These are phyloP conservation scores for Liquidambar formosana DNA, from an alignment of 164 flowering plant species.

Conservation along the genomic window DNA sequence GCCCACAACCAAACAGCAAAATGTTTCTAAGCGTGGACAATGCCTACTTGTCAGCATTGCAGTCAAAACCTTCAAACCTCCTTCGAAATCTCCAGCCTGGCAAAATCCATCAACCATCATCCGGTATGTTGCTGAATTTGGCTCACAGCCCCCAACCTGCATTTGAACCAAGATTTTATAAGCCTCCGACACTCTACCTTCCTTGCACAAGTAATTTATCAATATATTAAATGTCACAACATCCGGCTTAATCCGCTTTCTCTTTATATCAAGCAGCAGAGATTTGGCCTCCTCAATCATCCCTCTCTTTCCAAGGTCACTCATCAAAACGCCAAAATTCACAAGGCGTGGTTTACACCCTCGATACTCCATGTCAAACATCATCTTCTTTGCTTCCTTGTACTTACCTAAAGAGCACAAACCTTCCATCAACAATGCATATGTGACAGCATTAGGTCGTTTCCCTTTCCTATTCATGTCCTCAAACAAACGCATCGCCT, in stretches of 20 bases:
- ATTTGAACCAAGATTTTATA: constrained; percentile 71
- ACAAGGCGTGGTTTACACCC: constrained; percentile 63
- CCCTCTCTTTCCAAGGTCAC: constrained; percentile 70
- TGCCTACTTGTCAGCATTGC: constrained; percentile 65
- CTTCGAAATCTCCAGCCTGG: constrained; percentile 53
- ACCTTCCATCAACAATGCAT: constrained; percentile 81
- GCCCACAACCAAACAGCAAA: constrained; percentile 54
- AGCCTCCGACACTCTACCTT: constrained; percentile 57
- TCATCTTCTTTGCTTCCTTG: constrained; percentile 72
- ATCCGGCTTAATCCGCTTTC: constrained; percentile 66
- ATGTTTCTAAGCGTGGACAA: constrained; percentile 59
- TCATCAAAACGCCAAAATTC: constrained; percentile 84
- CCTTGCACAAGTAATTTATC: constrained; percentile 62
- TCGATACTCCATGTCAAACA: constrained; percentile 94
- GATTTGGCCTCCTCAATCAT: constrained; percentile 64
- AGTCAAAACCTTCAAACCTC: constrained; percentile 60
- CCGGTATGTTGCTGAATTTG: constrained; percentile 75
- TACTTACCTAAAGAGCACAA: constrained; percentile 55
- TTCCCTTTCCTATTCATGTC: constrained; percentile 64
- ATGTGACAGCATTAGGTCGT: constrained; percentile 64
- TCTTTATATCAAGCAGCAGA: constrained; percentile 75
- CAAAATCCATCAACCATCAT: constrained; percentile 90
- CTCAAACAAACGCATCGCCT: constrained; percentile 49
- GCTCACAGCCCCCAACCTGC: constrained; percentile 73
- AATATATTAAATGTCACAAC: constrained; percentile 72